A percentile compares a stretch with the other conserved stretches of the same genome.
Evolutionary conservation across 1,139 yeast species (phyloP).

Genomic region (Yamadazyma trypodendri): DNA sequence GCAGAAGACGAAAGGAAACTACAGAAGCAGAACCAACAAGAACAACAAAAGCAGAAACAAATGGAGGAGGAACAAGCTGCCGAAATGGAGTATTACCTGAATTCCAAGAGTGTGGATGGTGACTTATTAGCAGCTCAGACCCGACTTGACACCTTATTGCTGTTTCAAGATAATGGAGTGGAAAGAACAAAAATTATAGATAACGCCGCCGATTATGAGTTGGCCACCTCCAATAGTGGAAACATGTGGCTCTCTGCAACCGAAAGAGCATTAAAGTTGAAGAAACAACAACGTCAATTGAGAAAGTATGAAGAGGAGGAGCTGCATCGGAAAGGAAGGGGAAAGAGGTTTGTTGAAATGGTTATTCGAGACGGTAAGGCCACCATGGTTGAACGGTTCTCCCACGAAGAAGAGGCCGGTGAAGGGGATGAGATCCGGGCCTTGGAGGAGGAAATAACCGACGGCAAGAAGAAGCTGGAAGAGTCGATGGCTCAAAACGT

Average conservation of each 20-base stretch:
- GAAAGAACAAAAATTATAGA: conserved; percentile 92
- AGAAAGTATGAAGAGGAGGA: conserved; percentile 62
- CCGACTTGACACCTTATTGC: conserved; percentile 66
- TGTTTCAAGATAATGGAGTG: conserved; percentile 83
- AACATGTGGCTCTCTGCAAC: conserved; percentile 85
- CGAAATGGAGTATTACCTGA: conserved; percentile 35
- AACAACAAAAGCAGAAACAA: conserved; percentile 23
- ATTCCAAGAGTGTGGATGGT: conserved; percentile 39
- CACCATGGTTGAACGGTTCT: conserved; percentile 43
- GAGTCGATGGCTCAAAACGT: conserved; percentile 18
- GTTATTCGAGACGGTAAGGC: conserved; percentile 83
- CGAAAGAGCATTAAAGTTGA: conserved; percentile 80
- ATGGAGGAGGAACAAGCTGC: conserved; percentile 30
- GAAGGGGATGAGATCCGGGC: conserved; percentile 25
- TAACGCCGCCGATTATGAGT: conserved; percentile 85
- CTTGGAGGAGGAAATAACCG: conserved; percentile 25
- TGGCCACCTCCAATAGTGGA: conserved; percentile 48
- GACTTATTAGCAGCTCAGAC: conserved; percentile 69
- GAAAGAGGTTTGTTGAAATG: conserved; percentile 73
- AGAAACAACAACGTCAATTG: conserved; percentile 75
- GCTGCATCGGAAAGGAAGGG: conserved; percentile 64
- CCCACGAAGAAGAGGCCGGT: conserved; percentile 18
- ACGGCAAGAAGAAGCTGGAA: conserved; percentile 18
- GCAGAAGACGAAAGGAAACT: conserved; percentile 40
- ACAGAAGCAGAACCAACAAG: conserved; percentile 25